phyloP scores from a whole-genome alignment of 2,329 filamentous ascomycete species.

The Sarocladium strictum region DNA sequence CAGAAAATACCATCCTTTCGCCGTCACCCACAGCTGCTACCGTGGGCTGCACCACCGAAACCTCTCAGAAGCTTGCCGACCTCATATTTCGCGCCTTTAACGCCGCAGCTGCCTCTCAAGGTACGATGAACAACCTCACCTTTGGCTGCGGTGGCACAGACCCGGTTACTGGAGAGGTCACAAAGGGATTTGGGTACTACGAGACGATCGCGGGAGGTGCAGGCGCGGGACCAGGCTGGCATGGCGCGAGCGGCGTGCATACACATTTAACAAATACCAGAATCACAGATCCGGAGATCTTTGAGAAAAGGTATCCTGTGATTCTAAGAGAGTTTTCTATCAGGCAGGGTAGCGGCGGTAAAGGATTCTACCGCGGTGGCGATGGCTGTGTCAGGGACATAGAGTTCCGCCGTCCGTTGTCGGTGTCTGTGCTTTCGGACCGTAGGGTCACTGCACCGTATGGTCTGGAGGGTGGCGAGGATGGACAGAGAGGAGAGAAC shows the following conservation, averaged over 20 bases:
- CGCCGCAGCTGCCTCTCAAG: slow-evolving; percentile 73
- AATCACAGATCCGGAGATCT: slow-evolving; percentile 72
- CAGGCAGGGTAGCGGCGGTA: slow-evolving; percentile 45
- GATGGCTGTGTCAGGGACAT: slow-evolving; percentile 73
- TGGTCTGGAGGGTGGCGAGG: slow-evolving; percentile 62
- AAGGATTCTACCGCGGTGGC: slow-evolving; percentile 61
- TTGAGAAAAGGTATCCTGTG: slow-evolving; percentile 64
- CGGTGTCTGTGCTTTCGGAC: slow-evolving; percentile 73
- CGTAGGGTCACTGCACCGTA: slow-evolving; percentile 70
- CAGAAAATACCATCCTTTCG: slow-evolving; percentile 65
- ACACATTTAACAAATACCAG: slow-evolving; percentile 80
- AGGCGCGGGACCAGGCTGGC: slow-evolving; percentile 66
- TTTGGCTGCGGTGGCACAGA: slow-evolving; percentile 74
- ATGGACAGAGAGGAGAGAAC: slow-evolving; percentile 61
- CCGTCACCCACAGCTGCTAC: slow-evolving; percentile 74
- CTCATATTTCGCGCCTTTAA: slow-evolving; percentile 76
- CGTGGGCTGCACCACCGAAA: slow-evolving; percentile 78
- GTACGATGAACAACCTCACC: slow-evolving; percentile 79
- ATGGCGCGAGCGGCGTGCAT: slow-evolving; percentile 67
- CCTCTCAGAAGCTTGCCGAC: slow-evolving; percentile 74
- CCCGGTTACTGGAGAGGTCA: slow-evolving; percentile 41
- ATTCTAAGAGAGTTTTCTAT: slow-evolving; percentile 63
- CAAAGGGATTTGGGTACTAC: slow-evolving; percentile 70
- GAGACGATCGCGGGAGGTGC: slow-evolving; percentile 74
- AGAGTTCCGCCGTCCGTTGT: slow-evolving; percentile 68